Evolutionary conservation across 148 eudicot genomes (phyloP), one percentile per base, ranked within the genome.

Genomic region (Fallopia convolvulus): DNA sequence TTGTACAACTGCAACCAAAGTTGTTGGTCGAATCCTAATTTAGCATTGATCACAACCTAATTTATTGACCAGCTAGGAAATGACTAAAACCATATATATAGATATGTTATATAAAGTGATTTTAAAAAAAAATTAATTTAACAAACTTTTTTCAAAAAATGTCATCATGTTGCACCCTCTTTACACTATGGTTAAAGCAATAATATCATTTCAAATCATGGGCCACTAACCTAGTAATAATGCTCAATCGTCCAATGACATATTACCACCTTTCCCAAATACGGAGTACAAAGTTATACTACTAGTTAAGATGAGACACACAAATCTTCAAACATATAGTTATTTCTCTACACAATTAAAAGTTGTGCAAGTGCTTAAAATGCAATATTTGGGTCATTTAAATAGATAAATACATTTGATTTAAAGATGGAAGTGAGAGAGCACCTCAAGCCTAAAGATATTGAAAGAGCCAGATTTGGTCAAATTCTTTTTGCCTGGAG

Each of bases 371-470:
- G 20, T 52, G n/a, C 56, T 52, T 6, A 5, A 42, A 5, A 8
- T 42, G 46, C 6, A 6, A 42, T 42, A 42, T 8, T 5, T 14
- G 26, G 26, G 30, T 26, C 30, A 26, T 26, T 26, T 26, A 26
- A 26, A 26, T 26, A 26, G 30, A 26, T 26, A 26, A 26, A 26
- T 26, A 26, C 30, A 26, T 26, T 26, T 26, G 30, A 26, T 26
- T 26, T 0, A 26, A 26, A 36, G 48, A 71, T 15, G 26, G 47
- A 17, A 39, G 49, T 9, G 52, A 41, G 33, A 42, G 36, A 20
- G 8, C 2, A 88, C 99, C 97, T 94, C 88, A 74, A 94, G 77
- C 75, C 79, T 90, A 78, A 94, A 90, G 79, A 94, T 83, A 68
- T 90, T 89, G 81, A 90, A 83, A 42, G 97, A 92, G 5, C 97